Evolutionary conservation across 495 filamentous ascomycete genomes (phyloP).

Genomic region (Aspergillus olivimuriae): DNA sequence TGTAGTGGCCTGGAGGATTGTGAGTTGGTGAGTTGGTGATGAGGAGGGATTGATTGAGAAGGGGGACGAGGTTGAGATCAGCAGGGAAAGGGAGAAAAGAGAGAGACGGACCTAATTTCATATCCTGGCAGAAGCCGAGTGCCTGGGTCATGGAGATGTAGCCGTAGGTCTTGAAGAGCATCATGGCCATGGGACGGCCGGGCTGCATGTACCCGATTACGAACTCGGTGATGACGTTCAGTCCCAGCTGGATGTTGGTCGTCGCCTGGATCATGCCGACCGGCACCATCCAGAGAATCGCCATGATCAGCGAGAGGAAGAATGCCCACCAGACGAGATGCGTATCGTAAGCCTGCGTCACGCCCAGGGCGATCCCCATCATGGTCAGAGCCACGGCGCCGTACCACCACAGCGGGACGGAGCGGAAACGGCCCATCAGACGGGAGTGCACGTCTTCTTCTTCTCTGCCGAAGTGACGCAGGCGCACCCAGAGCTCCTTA

Average conservation of each 20-base stretch:
- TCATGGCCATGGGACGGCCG: slow-evolving; percentile 55
- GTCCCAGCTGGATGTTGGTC: slow-evolving; percentile 47
- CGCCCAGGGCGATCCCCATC: slow-evolving; percentile 46
- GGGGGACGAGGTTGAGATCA: background rate
- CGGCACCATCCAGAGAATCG: slow-evolving; percentile 45
- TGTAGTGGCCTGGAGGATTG: slow-evolving; percentile 47
- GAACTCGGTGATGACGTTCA: slow-evolving; percentile 59
- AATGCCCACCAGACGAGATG: slow-evolving; percentile 48
- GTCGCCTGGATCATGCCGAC: slow-evolving; percentile 48
- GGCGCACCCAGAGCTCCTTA: slow-evolving; percentile 45
- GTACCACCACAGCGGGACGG: slow-evolving; percentile 63
- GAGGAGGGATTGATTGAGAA: background rate
- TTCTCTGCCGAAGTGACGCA: slow-evolving; percentile 43
- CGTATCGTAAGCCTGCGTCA: slow-evolving; percentile 46
- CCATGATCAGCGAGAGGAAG: slow-evolving; percentile 44
- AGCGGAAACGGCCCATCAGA: slow-evolving; percentile 53
- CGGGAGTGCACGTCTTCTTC: slow-evolving; percentile 61
- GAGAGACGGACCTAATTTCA: slow-evolving; percentile 37
- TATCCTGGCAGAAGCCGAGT: slow-evolving; percentile 43
- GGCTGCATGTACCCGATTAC: slow-evolving; percentile 59
- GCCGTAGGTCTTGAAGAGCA: slow-evolving; percentile 60
- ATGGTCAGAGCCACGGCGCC: slow-evolving; percentile 38
- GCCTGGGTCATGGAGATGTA: slow-evolving; percentile 54
- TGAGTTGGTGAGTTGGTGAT: background rate
- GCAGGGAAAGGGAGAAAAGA: background rate